Evolutionary conservation across 768 basidiomycete species (phyloP), one percentile per base, ranked within the genome.

Genomic region (Boletales sp.): DNA sequence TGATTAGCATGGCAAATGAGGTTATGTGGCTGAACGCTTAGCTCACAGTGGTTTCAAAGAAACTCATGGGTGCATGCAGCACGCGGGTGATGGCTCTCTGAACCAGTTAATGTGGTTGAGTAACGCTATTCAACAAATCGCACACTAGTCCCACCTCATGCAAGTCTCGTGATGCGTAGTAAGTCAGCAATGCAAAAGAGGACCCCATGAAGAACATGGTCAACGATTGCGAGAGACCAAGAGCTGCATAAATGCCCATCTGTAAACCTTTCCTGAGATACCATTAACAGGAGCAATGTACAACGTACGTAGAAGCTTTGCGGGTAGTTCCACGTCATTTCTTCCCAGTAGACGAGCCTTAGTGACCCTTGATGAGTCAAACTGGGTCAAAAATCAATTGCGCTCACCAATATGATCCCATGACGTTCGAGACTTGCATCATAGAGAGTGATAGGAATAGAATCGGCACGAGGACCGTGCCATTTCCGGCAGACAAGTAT

Each of bases 41-140:
- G 60, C 74, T 58, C 59, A 84, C 83, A 6, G 87, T 90, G 2
- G 85, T 92, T 62, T 94, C 93, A 62, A 92, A 94, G 72, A 92
- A 94, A 8, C 82, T 83, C 85, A 90, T 92, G 0, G 91, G 91
- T 1, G 90, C 89, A 63, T 84, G 80, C 78, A 94, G 80, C 42
- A 93, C 79, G 18, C 84, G 80, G 8, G 73, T 68, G 47, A 89
- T 79, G 6, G 88, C 83, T 52, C 68, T 69, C 82, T 85, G 37
- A 41, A 43, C 41, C n/a, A 37, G 40, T 48, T 27, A 9, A 27
- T 38, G 8, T n/a, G 18, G 2, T 4, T 43, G 3, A 29, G 32
- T 19, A 9, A 34, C 11, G 12, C 18, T 45, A 27, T 37, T 5
- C 30, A 29, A 11, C 8, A 31, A 4, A 39, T 11, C 24, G 15